These are phyloP conservation scores for Aspergillus sp. DNA, from an alignment of 2,329 filamentous ascomycete genomes.

Conservation along the genomic window DNA sequence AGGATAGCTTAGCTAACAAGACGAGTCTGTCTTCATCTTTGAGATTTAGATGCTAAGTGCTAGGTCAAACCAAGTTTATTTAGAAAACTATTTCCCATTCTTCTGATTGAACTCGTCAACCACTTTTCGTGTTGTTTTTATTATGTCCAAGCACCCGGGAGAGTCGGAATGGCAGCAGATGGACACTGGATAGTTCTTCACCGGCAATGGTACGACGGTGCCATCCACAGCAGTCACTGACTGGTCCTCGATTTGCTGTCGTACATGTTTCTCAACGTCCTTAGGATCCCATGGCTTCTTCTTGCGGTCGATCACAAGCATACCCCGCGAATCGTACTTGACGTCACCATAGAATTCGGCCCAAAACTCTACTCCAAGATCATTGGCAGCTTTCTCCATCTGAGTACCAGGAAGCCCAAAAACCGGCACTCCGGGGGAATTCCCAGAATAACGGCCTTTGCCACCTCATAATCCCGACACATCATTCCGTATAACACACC, in stretches of 20 bases:
- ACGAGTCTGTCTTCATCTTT: too few relatives aligned
- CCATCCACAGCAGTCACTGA: conserved; percentile 41
- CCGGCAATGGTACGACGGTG: conserved; percentile 31
- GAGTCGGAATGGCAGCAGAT: conserved; percentile 47
- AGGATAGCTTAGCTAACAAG: too few relatives aligned
- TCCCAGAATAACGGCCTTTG: conserved; percentile 50
- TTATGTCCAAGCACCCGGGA: conserved; percentile 42
- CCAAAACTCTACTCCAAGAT: conserved; percentile 49
- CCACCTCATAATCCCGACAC: conserved; percentile 48
- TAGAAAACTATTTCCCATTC: conserved; percentile 8
- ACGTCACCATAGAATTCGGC: conserved; percentile 55
- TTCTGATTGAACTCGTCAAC: conserved; percentile 40
- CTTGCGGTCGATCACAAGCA: conserved; percentile 53
- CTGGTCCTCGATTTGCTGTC: conserved; percentile 38
- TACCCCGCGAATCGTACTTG: conserved; percentile 49
- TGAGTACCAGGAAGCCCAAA: conserved; percentile 53
- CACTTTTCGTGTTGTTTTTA: conserved; percentile 34
- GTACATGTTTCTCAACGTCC: conserved; percentile 38
- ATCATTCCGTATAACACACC: conserved; percentile 57
- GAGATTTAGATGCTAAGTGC: too few relatives aligned
- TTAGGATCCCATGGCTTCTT: conserved; percentile 47
- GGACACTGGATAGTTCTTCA: conserved; percentile 39
- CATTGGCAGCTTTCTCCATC: conserved; percentile 51
- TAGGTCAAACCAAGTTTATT: too few relatives aligned
- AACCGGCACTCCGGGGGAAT: conserved; percentile 48